These are phyloP conservation scores for Arthroderma uncinatum DNA, from an alignment of 2,329 filamentous ascomycete species.

Conservation along the genomic window DNA sequence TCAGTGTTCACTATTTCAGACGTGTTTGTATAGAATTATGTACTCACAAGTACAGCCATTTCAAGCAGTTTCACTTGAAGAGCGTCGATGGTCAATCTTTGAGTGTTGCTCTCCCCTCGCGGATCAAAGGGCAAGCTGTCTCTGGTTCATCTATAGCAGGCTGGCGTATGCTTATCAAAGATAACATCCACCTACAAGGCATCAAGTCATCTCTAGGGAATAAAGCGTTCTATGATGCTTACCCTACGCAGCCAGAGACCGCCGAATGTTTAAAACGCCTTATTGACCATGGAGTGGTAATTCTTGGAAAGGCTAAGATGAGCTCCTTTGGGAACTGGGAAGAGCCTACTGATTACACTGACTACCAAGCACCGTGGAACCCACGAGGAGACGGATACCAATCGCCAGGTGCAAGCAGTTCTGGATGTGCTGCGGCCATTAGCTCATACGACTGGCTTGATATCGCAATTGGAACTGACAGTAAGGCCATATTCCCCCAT, in stretches of 20 bases:
- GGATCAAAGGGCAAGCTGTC: neutral
- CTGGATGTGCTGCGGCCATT: constrained; percentile 19
- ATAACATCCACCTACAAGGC: constrained; percentile 1
- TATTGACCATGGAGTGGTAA: constrained; percentile 47
- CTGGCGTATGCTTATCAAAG: neutral
- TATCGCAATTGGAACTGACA: constrained; percentile 22
- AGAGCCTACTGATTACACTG: constrained; percentile 23
- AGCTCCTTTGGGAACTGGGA: constrained; percentile 29
- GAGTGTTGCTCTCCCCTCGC: neutral
- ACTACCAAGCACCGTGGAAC: constrained; percentile 31
- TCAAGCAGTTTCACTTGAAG: no score
- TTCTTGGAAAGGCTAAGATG: constrained; percentile 29
- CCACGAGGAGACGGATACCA: constrained; percentile 30
- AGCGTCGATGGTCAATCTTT: neutral
- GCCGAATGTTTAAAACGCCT: constrained; percentile 24
- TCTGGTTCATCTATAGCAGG: neutral
- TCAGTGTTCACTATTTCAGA: neutral
- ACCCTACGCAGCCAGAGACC: neutral
- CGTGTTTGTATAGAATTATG: neutral
- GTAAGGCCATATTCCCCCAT: constrained; percentile 5
- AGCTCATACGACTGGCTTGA: constrained; percentile 29
- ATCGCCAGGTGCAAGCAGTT: constrained; percentile 16
- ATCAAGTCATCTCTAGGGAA: neutral
- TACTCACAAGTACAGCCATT: neutral
- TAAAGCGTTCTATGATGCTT: neutral